Conservation (phyloP, 2,329 filamentous ascomycete genomes). For the Curvularia sp. region DNA sequence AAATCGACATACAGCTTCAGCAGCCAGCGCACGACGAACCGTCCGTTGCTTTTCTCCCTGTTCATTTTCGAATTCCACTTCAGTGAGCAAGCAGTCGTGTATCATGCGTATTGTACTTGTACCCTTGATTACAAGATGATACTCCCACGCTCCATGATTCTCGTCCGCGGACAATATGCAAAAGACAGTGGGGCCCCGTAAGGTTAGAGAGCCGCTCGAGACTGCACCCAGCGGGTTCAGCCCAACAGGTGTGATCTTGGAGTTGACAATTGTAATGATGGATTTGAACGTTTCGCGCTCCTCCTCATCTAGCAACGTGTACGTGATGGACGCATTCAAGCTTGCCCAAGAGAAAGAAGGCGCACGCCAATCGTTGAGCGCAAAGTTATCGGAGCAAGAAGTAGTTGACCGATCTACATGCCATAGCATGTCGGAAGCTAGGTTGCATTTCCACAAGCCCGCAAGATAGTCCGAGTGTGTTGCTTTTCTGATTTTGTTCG, state of each 20-base stretch:
- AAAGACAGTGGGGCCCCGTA: slow-evolving; percentile 32
- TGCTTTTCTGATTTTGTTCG: slow-evolving; percentile 40
- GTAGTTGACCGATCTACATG: slow-evolving; percentile 16
- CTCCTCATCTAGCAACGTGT: slow-evolving; percentile 31
- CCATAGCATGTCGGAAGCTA: slow-evolving; percentile 45
- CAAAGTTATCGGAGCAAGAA: slow-evolving; percentile 13
- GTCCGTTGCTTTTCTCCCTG: slow-evolving; percentile 15
- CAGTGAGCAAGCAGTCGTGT: slow-evolving; percentile 41
- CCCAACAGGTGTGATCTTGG: slow-evolving; percentile 26
- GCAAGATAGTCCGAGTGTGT: slow-evolving; percentile 44
- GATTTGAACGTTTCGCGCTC: slow-evolving; percentile 29
- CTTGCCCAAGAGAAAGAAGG: slow-evolving; percentile 48
- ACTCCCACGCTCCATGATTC: slow-evolving; percentile 28
- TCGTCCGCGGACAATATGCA: slow-evolving; percentile 28
- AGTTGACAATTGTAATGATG: slow-evolving; percentile 27
- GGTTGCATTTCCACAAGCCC: slow-evolving; percentile 45
- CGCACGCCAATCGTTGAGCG: slow-evolving; percentile 36
- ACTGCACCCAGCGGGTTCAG: slow-evolving; percentile 42
- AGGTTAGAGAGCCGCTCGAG: slow-evolving; percentile 29
- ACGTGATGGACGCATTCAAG: slow-evolving; percentile 36
- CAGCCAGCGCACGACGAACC: slow-evolving; percentile 32
- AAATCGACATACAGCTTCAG: slow-evolving; percentile 25
- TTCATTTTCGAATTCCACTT: slow-evolving; percentile 13
- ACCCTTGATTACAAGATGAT: slow-evolving; percentile 38
- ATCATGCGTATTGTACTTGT: slow-evolving; percentile 35